Evolutionary conservation across 1,284 basidiomycete species (phyloP).

Genomic region (Schizopora paradoxa): DNA sequence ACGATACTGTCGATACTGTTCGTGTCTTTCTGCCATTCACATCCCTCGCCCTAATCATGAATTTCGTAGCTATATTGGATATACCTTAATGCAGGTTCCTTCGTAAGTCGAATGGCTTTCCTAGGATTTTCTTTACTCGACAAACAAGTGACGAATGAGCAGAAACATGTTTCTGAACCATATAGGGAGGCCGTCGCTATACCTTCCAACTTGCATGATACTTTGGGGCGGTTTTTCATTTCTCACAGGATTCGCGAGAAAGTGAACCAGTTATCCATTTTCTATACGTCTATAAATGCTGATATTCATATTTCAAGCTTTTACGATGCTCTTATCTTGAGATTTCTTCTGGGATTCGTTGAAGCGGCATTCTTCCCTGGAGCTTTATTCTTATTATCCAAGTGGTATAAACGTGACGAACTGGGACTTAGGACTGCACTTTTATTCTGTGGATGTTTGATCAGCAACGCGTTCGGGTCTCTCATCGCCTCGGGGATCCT

Average conservation of each 20-base stretch:
- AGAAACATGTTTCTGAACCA: conserved; percentile 18
- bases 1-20: conserved; percentile 24
- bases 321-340: conserved; percentile 33
- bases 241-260: conserved; percentile 17
- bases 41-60: background rate
- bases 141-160: too few relatives aligned
- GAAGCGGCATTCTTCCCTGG: conserved; percentile 40
- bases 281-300: conserved; percentile 2
- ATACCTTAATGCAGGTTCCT: conserved; percentile 28
- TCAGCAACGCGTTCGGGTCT: conserved; percentile 80
- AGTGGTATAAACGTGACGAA: conserved; percentile 62
- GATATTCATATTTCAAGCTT: conserved; percentile 23
- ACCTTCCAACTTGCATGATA: conserved; percentile 35
- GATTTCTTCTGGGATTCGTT: conserved; percentile 41
- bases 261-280: conserved; percentile 2
- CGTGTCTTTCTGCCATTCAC: background rate
- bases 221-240: conserved; percentile 32
- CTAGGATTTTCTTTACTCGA: background rate
- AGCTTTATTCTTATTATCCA: conserved; percentile 49
- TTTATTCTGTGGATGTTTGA: conserved; percentile 66
- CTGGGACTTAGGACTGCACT: conserved; percentile 69
- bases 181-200: conserved; percentile 24
- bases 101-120: conserved; percentile 13
- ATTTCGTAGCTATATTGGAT: conserved; percentile 26
- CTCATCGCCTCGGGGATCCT: conserved; percentile 75